Percentiles rank a stretch among this genome's conserved stretches.
Evolutionary conservation across 306 rosid species (phyloP).

Genomic region (Quercus variabilis): DNA sequence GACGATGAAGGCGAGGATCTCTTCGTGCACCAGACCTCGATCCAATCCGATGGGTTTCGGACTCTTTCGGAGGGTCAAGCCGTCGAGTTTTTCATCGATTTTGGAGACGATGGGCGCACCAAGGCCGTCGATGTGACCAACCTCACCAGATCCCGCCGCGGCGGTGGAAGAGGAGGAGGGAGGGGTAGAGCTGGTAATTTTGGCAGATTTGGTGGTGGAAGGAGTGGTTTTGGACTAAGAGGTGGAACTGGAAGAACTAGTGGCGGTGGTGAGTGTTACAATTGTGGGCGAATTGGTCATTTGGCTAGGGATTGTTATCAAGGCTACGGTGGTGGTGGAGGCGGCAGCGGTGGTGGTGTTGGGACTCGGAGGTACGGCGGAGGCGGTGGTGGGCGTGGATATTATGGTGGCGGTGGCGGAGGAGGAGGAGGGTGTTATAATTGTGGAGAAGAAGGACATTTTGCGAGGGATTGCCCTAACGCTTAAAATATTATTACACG

Average conservation of each 20-base stretch:
- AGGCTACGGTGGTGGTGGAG: conserved; percentile 36
- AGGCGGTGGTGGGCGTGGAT: conserved; percentile 26
- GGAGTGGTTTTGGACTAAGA: conserved; percentile 14
- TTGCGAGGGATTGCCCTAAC: conserved; percentile 65
- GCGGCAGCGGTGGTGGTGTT: conserved; percentile 22
- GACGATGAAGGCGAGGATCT: conserved; percentile 61
- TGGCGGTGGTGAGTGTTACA: conserved; percentile 44
- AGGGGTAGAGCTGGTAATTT: conserved; percentile 36
- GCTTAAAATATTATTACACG: conserved; percentile 25
- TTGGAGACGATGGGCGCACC: conserved; percentile 52
- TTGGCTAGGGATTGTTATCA: conserved; percentile 19
- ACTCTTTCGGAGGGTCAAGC: conserved; percentile 58
- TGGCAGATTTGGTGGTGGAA: conserved; percentile 26
- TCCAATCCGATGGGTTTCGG: conserved; percentile 70
- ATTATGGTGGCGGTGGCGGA: conserved; percentile 11
- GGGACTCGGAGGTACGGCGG: conserved; percentile 21
- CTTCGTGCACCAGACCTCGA: conserved; percentile 81
- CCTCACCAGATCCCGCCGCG: conserved; percentile 33
- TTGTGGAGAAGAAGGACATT: conserved; percentile 85
- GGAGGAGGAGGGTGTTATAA: conserved; percentile 48
- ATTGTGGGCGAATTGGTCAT: conserved; percentile 67
- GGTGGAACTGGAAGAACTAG: conserved; percentile 22
- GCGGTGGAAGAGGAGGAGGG: conserved; percentile 25
- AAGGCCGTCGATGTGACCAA: conserved; percentile 65
- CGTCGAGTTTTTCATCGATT: conserved; percentile 53